phyloP scores from a whole-genome alignment of 148 eudicot species.

The Cornus suecica region DNA sequence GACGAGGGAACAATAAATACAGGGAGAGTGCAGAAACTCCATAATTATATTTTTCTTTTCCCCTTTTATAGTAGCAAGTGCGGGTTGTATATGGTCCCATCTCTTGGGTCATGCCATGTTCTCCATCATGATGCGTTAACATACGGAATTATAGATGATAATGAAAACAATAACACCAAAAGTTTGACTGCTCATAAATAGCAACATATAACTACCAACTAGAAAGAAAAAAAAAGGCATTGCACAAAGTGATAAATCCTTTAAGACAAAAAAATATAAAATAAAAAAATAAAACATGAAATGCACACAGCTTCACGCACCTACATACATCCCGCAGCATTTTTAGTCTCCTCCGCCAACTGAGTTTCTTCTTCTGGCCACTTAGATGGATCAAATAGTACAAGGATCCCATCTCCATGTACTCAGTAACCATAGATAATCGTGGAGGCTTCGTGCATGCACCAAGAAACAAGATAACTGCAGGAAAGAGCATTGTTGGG shows the following conservation, averaged over 20 bases:
- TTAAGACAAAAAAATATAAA: conserved; percentile 3
- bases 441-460: conserved; percentile 96
- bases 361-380: conserved; percentile 95
- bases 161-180: too few species aligned
- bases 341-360: conserved; percentile 88
- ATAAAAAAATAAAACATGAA: not conserved
- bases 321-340: conserved; percentile 99
- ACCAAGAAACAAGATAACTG: conserved; percentile 96
- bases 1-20: too few species aligned
- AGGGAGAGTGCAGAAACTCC: too few species aligned
- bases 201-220: not conserved
- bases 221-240: not conserved
- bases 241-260: not conserved
- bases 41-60: too few species aligned
- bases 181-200: too few species aligned
- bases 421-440: conserved; percentile 94
- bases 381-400: conserved; percentile 88
- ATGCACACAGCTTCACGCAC: conserved; percentile 28
- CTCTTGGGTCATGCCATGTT: too few species aligned
- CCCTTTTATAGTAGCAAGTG: too few species aligned
- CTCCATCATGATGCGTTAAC: too few species aligned
- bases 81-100: too few species aligned
- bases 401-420: conserved; percentile 99
- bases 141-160: too few species aligned
- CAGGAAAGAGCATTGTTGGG: conserved; percentile 17